Base-by-base conservation (phyloP, 495 filamentous ascomycete species). In the Aspergillus homomorphus region DNA sequence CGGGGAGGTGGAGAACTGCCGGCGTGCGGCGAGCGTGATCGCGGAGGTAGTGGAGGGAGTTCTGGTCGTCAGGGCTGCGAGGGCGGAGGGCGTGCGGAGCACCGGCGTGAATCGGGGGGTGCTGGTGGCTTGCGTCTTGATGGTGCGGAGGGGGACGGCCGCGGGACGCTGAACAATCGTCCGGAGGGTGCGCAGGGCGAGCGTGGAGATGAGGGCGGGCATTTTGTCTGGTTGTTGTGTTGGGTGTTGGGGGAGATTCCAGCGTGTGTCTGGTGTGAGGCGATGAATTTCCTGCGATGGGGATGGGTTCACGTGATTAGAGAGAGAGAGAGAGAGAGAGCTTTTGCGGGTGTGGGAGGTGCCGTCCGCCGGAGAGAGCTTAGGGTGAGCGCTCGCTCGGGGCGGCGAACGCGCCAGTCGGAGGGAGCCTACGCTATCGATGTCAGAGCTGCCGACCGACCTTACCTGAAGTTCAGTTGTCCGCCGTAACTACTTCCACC, bases 1-100 rank as follows among this genome's bases (percentile, higher is more conserved):
- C 7, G 75, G 66, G 16, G 79, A 76, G 53, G 73, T 71, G 3
- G 77, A 73, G 69, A 83, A 81, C 58, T 73, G 61, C 49, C 78
- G 71, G 49, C 45, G 45, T 5, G 21, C 21, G 28, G 57, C 30
- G 22, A 58, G 19, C 15, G 46, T 15, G 21, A n/a, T 28, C 18
- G 56, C 14, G 20, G 63, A 55, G 24, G 33, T 14, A 2, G 33
- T 42, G 44, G 54, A 4, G 26, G 26, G 26, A 4, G 26, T 30
- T 30, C 26, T 9, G 58, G 54, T 48, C 45, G 22, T 44, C 56
- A 49, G 50, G 26, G 26, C 26, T 30, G 26, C 26, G 10, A 30
- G 26, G 10, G 74, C 65, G 51, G 69, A 62, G 18, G 59, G 58
- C 53, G 66, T 70, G 68, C 67, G 72, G 69, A 73, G 67, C 53